These are phyloP conservation scores for Pyrenophora teres DNA, from an alignment of 2,329 filamentous ascomycete genomes.

Conservation along the genomic window DNA sequence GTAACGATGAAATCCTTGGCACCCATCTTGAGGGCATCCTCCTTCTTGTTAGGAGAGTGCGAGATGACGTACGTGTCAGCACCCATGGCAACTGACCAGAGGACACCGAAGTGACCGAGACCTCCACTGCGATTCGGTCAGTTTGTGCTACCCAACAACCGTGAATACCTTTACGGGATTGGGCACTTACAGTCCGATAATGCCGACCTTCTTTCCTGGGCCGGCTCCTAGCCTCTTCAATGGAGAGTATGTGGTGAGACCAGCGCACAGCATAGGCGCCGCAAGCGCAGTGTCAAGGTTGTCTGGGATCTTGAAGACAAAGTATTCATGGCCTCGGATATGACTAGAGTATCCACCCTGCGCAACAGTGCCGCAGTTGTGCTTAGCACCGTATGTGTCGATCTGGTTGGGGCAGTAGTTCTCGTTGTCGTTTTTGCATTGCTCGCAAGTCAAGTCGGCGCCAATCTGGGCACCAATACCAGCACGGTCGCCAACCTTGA, in stretches of 20 bases:
- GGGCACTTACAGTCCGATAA: constrained; percentile 65
- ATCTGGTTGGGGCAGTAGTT: constrained; percentile 58
- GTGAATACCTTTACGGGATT: constrained; percentile 1
- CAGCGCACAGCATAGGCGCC: constrained; percentile 84
- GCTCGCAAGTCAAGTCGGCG: constrained; percentile 55
- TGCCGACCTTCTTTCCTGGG: constrained; percentile 77
- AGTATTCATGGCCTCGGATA: constrained; percentile 77
- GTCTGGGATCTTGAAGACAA: constrained; percentile 75
- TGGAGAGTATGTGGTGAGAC: constrained; percentile 78
- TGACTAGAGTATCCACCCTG: constrained; percentile 71
- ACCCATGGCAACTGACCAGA: constrained; percentile 59
- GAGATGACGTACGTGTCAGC: constrained; percentile 67
- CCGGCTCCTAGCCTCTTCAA: constrained; percentile 75
- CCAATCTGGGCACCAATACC: constrained; percentile 58
- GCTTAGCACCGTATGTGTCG: constrained; percentile 57
- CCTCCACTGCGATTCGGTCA: constrained; percentile 47
- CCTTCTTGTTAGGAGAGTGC: constrained; percentile 63
- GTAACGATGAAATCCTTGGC: constrained; percentile 65
- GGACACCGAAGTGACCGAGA: constrained; percentile 57
- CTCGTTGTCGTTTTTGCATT: constrained; percentile 59
- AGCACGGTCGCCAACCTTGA: constrained; percentile 54
- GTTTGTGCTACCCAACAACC: not conserved
- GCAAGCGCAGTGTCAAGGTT: constrained; percentile 64
- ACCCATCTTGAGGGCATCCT: constrained; percentile 63
- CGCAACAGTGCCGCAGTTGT: constrained; percentile 64